Conservation (phyloP, 352 stramenopile genomes). For the Globisporangium parvum region DNA sequence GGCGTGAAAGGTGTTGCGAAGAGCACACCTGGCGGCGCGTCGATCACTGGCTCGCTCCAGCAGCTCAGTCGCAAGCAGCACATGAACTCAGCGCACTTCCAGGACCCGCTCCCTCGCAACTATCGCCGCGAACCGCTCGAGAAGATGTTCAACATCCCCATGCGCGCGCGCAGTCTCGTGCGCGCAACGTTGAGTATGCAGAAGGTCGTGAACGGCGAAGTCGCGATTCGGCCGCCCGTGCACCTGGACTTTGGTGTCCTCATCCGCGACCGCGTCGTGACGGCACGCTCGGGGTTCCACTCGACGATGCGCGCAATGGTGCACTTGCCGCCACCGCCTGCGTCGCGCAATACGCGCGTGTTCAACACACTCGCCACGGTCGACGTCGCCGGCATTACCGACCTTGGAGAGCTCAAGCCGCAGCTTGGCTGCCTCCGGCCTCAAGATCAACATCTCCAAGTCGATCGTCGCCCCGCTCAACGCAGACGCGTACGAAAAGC, state of each 20-base stretch:
- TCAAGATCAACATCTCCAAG: too few species aligned
- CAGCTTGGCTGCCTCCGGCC: too few species aligned
- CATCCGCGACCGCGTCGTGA: slow-evolving; percentile 11
- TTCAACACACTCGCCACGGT: not conserved
- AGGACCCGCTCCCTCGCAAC: not conserved
- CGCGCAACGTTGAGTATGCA: slow-evolving; percentile 12
- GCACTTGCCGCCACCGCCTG: not conserved
- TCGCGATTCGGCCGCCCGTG: slow-evolving; percentile 10
- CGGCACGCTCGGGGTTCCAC: slow-evolving; percentile 9
- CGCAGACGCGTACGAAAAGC: too few species aligned
- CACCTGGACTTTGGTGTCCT: slow-evolving; percentile 18
- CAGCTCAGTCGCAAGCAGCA: not conserved
- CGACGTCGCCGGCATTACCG: not conserved
- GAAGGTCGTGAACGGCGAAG: slow-evolving; percentile 8
- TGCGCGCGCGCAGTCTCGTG: slow-evolving; percentile 15
- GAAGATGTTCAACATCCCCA: slow-evolving; percentile 8
- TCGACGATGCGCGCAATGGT: slow-evolving; percentile 8
- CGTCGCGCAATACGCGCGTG: not conserved
- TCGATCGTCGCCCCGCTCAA: too few species aligned
- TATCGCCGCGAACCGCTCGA: slow-evolving; percentile 11
- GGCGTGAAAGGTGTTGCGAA: not conserved
- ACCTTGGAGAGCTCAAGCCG: not conserved
- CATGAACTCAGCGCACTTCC: slow-evolving; percentile 1
- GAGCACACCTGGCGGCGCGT: too few species aligned
- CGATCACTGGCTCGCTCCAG: not conserved